Evolutionary conservation across 2,329 filamentous ascomycete genomes (phyloP).

Genomic region (Botrytis hyacinthi): DNA sequence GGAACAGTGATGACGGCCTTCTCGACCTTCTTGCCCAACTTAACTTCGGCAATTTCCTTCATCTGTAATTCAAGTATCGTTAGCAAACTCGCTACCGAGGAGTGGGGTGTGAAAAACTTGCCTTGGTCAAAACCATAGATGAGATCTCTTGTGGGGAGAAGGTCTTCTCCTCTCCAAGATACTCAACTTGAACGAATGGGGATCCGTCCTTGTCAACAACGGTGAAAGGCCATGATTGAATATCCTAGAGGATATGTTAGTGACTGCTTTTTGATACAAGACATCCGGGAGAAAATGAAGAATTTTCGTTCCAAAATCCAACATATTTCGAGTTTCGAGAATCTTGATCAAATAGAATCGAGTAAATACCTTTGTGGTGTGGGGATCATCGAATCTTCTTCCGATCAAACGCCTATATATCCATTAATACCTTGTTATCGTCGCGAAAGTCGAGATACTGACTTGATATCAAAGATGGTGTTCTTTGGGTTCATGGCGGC

Average conservation of each 20-base stretch:
- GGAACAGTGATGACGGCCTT: conserved; percentile 99
- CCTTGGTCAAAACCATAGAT: conserved; percentile 97
- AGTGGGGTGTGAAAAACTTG: conserved; percentile 43
- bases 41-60: conserved; percentile 98
- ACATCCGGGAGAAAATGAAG: background rate
- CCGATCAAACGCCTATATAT: conserved; percentile 85
- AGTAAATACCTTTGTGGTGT: conserved; percentile 79
- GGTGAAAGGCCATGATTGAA: conserved; percentile 99
- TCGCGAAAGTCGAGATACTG: conserved; percentile 43
- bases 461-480: conserved; percentile 99
- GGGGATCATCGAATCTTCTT: conserved; percentile 89
- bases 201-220: conserved; percentile 84
- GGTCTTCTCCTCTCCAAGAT: conserved; percentile 89
- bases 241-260: conserved; percentile 38
- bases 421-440: conserved; percentile 22
- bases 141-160: conserved; percentile 99
- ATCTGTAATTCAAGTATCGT: conserved; percentile 58
- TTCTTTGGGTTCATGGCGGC: conserved; percentile 98
- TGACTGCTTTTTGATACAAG: background rate
- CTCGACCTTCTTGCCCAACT: conserved; percentile 97
- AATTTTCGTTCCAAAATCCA: background rate
- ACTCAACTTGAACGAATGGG: conserved; percentile 92
- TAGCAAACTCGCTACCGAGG: background rate
- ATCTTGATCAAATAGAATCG: background rate
- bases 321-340: no score